Conservation (phyloP, 495 filamentous ascomycete species). For the Talaromyces liani region DNA sequence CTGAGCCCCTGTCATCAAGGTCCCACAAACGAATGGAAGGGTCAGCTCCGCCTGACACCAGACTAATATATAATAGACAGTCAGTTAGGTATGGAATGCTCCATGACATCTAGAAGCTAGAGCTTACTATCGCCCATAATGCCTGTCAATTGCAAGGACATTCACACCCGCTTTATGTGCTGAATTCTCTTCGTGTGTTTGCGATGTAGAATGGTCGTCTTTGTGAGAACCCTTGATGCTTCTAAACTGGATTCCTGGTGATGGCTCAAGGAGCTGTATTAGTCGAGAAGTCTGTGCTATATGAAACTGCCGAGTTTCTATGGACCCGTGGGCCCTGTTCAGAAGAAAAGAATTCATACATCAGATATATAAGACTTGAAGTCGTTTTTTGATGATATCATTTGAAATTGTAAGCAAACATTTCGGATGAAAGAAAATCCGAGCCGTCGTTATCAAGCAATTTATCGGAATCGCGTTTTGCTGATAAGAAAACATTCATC, state of each 20-base stretch:
- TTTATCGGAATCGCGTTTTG: not conserved
- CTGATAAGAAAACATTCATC: not conserved
- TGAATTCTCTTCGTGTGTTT: conserved; percentile 27
- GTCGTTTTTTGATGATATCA: no score
- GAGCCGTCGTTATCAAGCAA: not conserved
- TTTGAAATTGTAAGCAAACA: not conserved
- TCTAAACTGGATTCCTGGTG: conserved; percentile 59
- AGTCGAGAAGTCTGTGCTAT: conserved; percentile 54
- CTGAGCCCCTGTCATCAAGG: conserved; percentile 48
- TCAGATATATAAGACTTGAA: conserved; percentile 16
- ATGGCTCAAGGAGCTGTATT: conserved; percentile 51
- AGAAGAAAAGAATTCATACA: conserved; percentile 80
- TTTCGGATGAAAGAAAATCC: not conserved
- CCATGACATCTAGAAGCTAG: not conserved
- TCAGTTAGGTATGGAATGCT: conserved; percentile 4
- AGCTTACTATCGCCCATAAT: conserved; percentile 68
- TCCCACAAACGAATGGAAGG: conserved; percentile 78
- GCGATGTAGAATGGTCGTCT: conserved; percentile 10
- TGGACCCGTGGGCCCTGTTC: conserved; percentile 59
- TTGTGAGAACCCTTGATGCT: conserved; percentile 37
- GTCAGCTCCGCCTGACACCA: conserved; percentile 78
- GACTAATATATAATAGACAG: conserved; percentile 31
- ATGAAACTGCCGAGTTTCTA: conserved; percentile 53
- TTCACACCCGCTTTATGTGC: conserved; percentile 74
- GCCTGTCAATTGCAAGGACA: conserved; percentile 64